phyloP scores from a whole-genome alignment of 1,139 yeast genomes.

The Taphrina deformans region DNA sequence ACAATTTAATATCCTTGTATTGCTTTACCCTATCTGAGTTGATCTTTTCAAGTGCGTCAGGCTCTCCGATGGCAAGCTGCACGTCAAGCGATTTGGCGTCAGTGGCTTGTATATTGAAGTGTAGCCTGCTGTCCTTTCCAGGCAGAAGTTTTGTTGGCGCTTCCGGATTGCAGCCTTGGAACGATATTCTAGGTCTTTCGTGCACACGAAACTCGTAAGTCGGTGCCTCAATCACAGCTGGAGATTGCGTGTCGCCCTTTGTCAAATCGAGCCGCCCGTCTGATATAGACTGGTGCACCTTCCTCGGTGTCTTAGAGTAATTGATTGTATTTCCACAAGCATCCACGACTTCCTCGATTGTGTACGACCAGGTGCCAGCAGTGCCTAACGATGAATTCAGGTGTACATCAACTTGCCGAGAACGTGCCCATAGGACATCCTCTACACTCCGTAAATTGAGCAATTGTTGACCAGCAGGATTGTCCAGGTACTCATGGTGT shows the following conservation, averaged over 20 bases:
- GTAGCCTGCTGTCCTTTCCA: conserved; percentile 40
- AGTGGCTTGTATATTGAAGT: background rate
- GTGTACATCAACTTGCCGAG: conserved; percentile 53
- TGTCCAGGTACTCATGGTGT: conserved; percentile 6
- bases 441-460: conserved; percentile 16
- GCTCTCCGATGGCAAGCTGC: background rate
- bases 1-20: conserved; percentile 33
- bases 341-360: conserved; percentile 67
- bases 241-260: background rate
- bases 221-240: conserved; percentile 34
- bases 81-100: conserved; percentile 9
- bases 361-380: conserved; percentile 65
- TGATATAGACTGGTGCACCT: background rate
- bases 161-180: conserved; percentile 46
- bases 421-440: conserved; percentile 55
- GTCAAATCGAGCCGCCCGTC: background rate
- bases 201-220: conserved; percentile 62
- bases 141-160: conserved; percentile 44
- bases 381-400: conserved; percentile 53
- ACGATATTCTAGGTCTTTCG: conserved; percentile 57
- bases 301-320: conserved; percentile 27
- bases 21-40: conserved; percentile 17
- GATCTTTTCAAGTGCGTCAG: background rate
- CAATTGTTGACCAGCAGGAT: background rate
- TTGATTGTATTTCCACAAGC: conserved; percentile 66